These are phyloP conservation scores for Tulasnella sp. DNA, from an alignment of 768 basidiomycete species.

Conservation along the genomic window DNA sequence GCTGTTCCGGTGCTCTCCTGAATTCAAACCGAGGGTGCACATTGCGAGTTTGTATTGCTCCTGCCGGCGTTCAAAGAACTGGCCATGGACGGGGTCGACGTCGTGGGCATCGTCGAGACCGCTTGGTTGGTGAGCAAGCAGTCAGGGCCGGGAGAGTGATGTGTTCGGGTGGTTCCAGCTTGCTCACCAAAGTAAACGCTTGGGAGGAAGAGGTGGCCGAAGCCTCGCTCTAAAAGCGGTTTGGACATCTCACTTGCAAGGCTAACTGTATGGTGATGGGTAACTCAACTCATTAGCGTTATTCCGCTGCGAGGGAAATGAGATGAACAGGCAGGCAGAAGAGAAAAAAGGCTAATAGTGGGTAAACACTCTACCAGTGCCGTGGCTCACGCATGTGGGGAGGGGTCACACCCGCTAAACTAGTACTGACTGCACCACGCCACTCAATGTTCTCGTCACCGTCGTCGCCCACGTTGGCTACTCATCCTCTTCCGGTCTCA, in stretches of 20 bases:
- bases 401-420: background rate
- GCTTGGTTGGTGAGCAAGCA: too few relatives aligned
- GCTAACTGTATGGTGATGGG: background rate
- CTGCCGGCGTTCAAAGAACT: background rate
- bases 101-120: background rate
- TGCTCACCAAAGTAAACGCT: background rate
- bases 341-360: background rate
- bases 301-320: background rate
- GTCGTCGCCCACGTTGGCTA: background rate
- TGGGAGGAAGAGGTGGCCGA: background rate
- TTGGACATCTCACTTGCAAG: background rate
- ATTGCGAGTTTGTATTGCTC: background rate
- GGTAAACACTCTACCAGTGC: slow-evolving; percentile 9
- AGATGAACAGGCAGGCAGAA: background rate
- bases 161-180: background rate
- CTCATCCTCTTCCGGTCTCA: too few relatives aligned
- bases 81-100: background rate
- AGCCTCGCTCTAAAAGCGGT: background rate
- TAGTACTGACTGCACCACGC: background rate
- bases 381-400: background rate
- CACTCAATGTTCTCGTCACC: background rate
- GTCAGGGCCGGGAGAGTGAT: too few relatives aligned
- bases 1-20: background rate
- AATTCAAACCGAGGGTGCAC: slow-evolving; percentile 1
- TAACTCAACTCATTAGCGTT: slow-evolving; percentile 7